phyloP scores from a whole-genome alignment of 2,329 filamentous ascomycete genomes.

The Neodidymelliopsis sp. region DNA sequence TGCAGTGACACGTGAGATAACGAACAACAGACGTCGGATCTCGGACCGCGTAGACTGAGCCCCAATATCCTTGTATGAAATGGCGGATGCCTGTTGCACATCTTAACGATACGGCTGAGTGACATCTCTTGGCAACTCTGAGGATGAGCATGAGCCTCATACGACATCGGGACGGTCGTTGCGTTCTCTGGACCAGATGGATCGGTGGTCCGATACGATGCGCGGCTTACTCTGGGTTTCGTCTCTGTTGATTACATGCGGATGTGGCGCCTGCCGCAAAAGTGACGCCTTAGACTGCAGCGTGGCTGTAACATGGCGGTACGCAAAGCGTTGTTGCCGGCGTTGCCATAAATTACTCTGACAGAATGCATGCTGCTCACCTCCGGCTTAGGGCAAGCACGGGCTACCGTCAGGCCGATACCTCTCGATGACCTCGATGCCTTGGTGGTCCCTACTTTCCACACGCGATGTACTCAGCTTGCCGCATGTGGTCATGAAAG shows the following conservation, averaged over 20 bases:
- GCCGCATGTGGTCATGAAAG: conserved; percentile 28
- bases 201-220: not conserved
- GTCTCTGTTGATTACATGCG: not conserved
- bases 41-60: conserved; percentile 16
- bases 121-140: conserved; percentile 7
- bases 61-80: conserved; percentile 18
- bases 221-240: not conserved
- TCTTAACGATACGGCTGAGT: conserved; percentile 1
- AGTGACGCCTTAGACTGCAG: conserved; percentile 6
- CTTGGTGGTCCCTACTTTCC: conserved; percentile 19
- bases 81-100: conserved; percentile 9
- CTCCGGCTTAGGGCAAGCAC: conserved; percentile 28
- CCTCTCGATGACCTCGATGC: conserved; percentile 18
- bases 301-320: conserved; percentile 19
- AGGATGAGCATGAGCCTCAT: conserved; percentile 6
- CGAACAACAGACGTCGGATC: conserved; percentile 13
- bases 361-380: conserved; percentile 26
- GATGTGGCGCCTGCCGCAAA: conserved; percentile 9
- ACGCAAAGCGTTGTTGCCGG: conserved; percentile 11
- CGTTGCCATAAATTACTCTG: conserved; percentile 27
- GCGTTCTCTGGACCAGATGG: not conserved
- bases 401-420: conserved; percentile 32
- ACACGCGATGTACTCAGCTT: conserved; percentile 30
- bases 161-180: not conserved
- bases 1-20: conserved; percentile 16